These are phyloP conservation scores for Salinomyces thailandicus DNA, from an alignment of 2,329 filamentous ascomycete species.

Conservation along the genomic window DNA sequence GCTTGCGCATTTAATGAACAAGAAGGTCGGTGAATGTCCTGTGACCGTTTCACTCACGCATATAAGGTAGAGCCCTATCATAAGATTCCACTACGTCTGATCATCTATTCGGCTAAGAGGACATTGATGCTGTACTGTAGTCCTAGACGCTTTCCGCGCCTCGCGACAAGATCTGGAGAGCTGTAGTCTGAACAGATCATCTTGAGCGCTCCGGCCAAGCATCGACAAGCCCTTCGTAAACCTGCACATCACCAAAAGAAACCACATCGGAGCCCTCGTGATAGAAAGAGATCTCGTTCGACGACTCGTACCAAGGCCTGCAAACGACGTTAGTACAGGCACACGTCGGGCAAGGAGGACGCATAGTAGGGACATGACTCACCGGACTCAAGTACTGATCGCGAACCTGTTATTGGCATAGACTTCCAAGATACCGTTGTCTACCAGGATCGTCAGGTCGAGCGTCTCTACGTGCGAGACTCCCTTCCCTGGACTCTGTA, in stretches of 20 bases:
- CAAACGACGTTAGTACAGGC: slow-evolving; percentile 3
- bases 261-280: slow-evolving; percentile 25
- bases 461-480: slow-evolving; percentile 28
- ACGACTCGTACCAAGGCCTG: slow-evolving; percentile 30
- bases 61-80: slow-evolving; percentile 9
- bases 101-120: slow-evolving; percentile 18
- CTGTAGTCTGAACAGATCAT: background rate
- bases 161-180: background rate
- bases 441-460: slow-evolving; percentile 33
- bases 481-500: slow-evolving; percentile 18
- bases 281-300: slow-evolving; percentile 29
- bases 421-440: slow-evolving; percentile 27
- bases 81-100: slow-evolving; percentile 16
- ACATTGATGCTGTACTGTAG: slow-evolving; percentile 31
- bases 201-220: slow-evolving; percentile 25
- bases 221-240: slow-evolving; percentile 30
- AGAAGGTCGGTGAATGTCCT: slow-evolving; percentile 16
- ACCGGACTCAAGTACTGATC: slow-evolving; percentile 34
- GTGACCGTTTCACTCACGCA: slow-evolving; percentile 17
- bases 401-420: slow-evolving; percentile 35
- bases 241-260: slow-evolving; percentile 24
- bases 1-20: slow-evolving; percentile 16
- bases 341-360: too few species aligned
- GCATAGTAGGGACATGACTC: too few species aligned
- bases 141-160: background rate